phyloP scores from a whole-genome alignment of 345 rosid species.

The Triadica sebifera region DNA sequence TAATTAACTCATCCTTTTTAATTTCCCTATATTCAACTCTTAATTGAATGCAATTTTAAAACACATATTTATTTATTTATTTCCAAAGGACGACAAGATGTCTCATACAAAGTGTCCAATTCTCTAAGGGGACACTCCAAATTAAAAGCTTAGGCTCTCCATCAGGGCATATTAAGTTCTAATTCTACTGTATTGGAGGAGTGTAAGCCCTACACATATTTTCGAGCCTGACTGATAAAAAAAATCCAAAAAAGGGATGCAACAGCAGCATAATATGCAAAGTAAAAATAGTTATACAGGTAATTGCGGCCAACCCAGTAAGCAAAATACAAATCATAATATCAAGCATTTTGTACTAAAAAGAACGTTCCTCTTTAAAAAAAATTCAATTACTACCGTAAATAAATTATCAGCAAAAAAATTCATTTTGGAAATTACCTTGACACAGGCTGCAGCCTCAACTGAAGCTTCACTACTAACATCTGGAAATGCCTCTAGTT shows the following conservation, averaged over 20 bases:
- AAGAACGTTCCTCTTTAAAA: background rate
- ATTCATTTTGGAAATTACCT: constrained; percentile 36
- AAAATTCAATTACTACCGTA: background rate
- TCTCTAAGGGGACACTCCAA: too few species aligned
- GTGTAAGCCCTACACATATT: background rate
- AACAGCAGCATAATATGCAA: background rate
- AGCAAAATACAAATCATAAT: background rate
- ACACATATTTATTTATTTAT: too few species aligned
- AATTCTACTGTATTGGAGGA: too few species aligned
- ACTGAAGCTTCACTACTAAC: constrained; percentile 56
- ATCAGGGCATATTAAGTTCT: too few species aligned
- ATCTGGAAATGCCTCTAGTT: constrained; percentile 77
- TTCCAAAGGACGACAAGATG: too few species aligned
- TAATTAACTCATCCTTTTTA: too few species aligned
- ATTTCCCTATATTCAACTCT: too few species aligned
- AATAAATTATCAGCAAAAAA: background rate
- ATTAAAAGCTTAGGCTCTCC: too few species aligned
- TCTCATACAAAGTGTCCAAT: too few species aligned
- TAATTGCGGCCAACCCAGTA: background rate
- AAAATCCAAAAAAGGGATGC: background rate
- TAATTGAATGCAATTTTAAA: too few species aligned
- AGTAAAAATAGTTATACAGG: background rate
- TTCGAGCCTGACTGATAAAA: background rate
- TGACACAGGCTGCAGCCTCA: constrained; percentile 87
- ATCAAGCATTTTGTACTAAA: background rate